Evolutionary conservation across 1,284 basidiomycete genomes (phyloP).

Genomic region (Sutorius eximius): DNA sequence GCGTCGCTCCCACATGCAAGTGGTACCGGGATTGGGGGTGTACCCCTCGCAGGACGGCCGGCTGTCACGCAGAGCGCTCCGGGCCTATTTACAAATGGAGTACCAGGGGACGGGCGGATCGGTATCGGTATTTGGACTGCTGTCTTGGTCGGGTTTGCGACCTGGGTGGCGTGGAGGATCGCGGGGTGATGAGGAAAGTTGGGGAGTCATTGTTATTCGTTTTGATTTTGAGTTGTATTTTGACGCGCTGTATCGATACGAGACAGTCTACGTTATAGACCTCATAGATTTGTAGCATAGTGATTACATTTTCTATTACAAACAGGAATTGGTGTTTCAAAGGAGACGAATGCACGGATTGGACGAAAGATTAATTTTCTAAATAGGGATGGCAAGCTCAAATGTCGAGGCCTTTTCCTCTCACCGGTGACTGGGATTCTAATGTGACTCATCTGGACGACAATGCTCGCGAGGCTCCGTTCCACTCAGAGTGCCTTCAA

Average conservation of each 20-base stretch:
- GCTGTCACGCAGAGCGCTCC: constrained; percentile 13
- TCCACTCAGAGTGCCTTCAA: constrained; percentile 13
- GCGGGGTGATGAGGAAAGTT: constrained; percentile 2
- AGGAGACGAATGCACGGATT: neutral
- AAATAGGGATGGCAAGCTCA: neutral
- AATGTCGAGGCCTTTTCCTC: neutral
- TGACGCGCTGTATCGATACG: constrained; percentile 4
- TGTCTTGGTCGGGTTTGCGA: constrained; percentile 10
- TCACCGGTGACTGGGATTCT: neutral
- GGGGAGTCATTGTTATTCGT: neutral
- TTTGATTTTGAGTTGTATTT: neutral
- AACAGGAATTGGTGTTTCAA: neutral
- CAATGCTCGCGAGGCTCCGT: neutral
- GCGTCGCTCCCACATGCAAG: constrained; percentile 21
- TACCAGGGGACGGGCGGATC: constrained; percentile 5
- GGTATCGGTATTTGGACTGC: constrained; percentile 19
- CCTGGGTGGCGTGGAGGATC: constrained; percentile 22
- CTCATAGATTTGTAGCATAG: constrained; percentile 14
- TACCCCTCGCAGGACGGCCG: constrained; percentile 27
- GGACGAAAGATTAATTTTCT: neutral
- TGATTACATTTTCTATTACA: neutral
- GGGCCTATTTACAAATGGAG: constrained; percentile 17
- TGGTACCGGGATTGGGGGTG: constrained; percentile 30
- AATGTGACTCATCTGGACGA: neutral
- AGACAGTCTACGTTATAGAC: neutral